phyloP scores from a whole-genome alignment of 108 stramenopile genomes.

The Aureococcus anophagefferens region DNA sequence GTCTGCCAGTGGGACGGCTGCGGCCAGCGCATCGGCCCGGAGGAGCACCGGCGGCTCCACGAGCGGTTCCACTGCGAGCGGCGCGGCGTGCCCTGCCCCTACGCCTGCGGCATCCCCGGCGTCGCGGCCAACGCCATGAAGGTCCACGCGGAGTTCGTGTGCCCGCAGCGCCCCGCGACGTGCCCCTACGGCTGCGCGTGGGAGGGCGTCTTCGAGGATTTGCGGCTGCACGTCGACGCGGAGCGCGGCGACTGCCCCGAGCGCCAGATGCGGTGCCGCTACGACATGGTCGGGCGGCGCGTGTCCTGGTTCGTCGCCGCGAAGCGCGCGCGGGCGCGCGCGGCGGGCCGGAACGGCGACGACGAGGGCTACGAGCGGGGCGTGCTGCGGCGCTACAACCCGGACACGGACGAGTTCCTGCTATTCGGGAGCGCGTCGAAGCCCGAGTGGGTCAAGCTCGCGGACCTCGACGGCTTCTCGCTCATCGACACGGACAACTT shows the following conservation, averaged over 20 bases:
- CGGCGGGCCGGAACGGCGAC: no score
- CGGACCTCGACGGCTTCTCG: no score
- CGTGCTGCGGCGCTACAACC: not conserved
- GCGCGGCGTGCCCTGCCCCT: slow-evolving; percentile 9
- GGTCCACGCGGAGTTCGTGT: not conserved
- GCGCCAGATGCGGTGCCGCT: slow-evolving; percentile 6
- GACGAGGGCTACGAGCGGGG: not conserved
- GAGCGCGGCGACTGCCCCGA: slow-evolving; percentile 2
- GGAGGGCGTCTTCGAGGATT: not conserved
- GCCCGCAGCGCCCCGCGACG: not conserved
- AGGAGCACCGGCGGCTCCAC: slow-evolving; percentile 1
- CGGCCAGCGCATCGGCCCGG: slow-evolving; percentile 7
- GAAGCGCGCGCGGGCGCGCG: no score
- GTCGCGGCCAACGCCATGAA: not conserved
- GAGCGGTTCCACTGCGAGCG: slow-evolving; percentile 10
- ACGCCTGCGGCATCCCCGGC: not conserved
- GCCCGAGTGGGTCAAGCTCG: no score
- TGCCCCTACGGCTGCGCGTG: not conserved
- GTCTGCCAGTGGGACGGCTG: slow-evolving; percentile 12
- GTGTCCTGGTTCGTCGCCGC: no score
- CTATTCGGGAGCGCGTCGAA: no score
- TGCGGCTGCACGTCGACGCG: not conserved
- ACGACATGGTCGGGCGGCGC: slow-evolving; percentile 3
- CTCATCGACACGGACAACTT: no score
- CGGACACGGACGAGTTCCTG: no score